phyloP scores from a whole-genome alignment of 306 rosid species.

The Castanospermum australe region DNA sequence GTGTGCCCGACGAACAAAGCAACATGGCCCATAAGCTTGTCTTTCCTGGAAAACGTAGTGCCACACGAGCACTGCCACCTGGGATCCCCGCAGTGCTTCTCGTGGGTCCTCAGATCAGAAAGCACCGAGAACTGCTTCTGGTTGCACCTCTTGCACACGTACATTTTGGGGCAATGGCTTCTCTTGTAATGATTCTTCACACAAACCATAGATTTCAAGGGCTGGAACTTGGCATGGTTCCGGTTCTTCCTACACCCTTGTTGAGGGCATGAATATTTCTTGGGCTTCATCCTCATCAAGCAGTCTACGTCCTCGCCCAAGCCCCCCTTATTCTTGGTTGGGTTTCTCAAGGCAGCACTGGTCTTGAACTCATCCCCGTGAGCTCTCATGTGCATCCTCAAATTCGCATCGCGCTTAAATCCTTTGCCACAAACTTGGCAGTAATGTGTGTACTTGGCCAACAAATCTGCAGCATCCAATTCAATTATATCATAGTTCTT shows the following conservation, averaged over 20 bases:
- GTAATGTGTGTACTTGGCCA: constrained; percentile 76
- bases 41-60: constrained; percentile 76
- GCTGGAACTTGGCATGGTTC: constrained; percentile 65
- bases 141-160: constrained; percentile 68
- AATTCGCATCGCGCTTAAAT: constrained; percentile 70
- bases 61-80: constrained; percentile 79
- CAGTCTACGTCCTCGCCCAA: background rate
- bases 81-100: constrained; percentile 78
- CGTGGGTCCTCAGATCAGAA: constrained; percentile 75
- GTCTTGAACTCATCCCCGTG: constrained; percentile 80
- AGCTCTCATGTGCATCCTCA: constrained; percentile 88
- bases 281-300: constrained; percentile 28
- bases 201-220: constrained; percentile 70
- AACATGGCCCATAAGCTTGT: constrained; percentile 72
- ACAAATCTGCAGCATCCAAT: constrained; percentile 54
- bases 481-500: constrained; percentile 45
- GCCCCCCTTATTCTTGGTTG: constrained; percentile 36
- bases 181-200: constrained; percentile 80
- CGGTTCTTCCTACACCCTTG: constrained; percentile 75
- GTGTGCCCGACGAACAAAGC: constrained; percentile 65
- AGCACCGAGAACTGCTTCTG: constrained; percentile 71
- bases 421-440: constrained; percentile 86
- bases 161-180: constrained; percentile 82
- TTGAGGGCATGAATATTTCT: constrained; percentile 71
- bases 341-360: constrained; percentile 58